phyloP scores from a whole-genome alignment of 1,284 basidiomycete species.

The Pseudozyma hubeiensis region DNA sequence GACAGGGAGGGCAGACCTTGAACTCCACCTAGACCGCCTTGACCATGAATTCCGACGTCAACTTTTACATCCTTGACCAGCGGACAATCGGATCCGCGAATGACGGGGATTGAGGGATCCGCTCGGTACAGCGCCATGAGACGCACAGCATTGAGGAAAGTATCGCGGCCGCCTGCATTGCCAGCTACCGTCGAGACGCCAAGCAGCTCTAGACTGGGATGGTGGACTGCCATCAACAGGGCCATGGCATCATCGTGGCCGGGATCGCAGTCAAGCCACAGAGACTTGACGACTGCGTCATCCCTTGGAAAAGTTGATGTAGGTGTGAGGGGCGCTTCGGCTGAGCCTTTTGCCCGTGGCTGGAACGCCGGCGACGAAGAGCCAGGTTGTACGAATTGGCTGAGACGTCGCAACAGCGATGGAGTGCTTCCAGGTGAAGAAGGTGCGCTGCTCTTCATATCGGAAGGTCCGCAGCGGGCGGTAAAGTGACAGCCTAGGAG shows the following conservation, averaged over 20 bases:
- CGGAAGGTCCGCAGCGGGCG: background rate
- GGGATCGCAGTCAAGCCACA: conserved; percentile 63
- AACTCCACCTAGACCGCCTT: conserved; percentile 61
- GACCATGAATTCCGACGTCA: conserved; percentile 60
- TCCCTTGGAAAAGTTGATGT: conserved; percentile 6
- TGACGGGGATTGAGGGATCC: conserved; percentile 41
- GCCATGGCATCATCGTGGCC: conserved; percentile 64
- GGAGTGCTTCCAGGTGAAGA: conserved; percentile 31
- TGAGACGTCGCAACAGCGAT: conserved; percentile 42
- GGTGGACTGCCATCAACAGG: conserved; percentile 54
- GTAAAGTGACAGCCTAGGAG: too few relatives aligned
- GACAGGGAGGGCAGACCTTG: conserved; percentile 45
- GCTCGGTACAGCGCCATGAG: conserved; percentile 54
- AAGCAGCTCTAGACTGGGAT: conserved; percentile 50
- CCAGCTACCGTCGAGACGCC: conserved; percentile 61
- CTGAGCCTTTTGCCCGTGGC: conserved; percentile 14
- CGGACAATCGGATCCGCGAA: conserved; percentile 58
- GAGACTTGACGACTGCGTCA: conserved; percentile 32
- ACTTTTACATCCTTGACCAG: conserved; percentile 45
- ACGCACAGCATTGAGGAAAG: conserved; percentile 55
- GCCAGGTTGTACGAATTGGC: conserved; percentile 37
- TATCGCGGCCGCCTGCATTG: conserved; percentile 54
- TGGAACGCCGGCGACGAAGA: conserved; percentile 30
- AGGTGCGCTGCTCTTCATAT: conserved; percentile 25
- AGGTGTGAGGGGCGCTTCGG: conserved; percentile 15